Evolutionary conservation across 2,329 filamentous ascomycete species (phyloP), one percentile per base, ranked within the genome.

Genomic region (Leptographium lundbergii): DNA sequence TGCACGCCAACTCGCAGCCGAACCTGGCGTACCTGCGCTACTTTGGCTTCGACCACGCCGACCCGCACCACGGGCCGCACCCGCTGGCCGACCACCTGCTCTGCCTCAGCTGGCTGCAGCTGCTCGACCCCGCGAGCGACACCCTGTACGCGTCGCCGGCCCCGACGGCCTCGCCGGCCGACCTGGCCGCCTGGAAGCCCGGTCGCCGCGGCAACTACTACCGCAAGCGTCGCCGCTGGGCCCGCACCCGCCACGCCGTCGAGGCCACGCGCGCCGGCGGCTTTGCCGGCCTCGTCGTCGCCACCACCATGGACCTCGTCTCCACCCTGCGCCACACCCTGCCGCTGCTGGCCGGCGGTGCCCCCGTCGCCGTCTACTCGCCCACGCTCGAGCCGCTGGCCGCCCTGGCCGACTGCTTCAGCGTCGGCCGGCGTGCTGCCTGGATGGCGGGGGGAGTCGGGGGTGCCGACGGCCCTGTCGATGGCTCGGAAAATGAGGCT

Each of bases 1-100:
- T 96, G 39, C 91, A 96, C 71, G 75, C 86, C 57, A 90, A 91
- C 70, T 82, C 86, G 34, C 91, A 96, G 71, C 88, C 91, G 2
- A 97, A 96, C 69, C 82, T 97, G 60, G 86, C 86, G 22, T 81
- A 94, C 55, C 80, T 99, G 24, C 89, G 89, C 69, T 95, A 96
- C 76, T 97, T 95, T 73, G 84, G 84, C 70, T 97, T 86, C 73
- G 90, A 95, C 72, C 75, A 80, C 64, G 80, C 81, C 60, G 83
- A 82, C 62, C 83, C 85, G 51, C 80, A 79, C 63, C 80, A 77
- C 58, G 76, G 80, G 17, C 76, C 83, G 27, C 94, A 97, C 69
- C 92, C 94, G 0, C 82, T 99, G 13, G 81, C 87, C 70, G 86
- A 81, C 19, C 86, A 94, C 69, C 82, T 99, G 57, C 86, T 92